Evolutionary conservation across 352 stramenopile genomes (phyloP), one percentile per base, ranked within the genome.

Genomic region (Aphanomyces astaci): DNA sequence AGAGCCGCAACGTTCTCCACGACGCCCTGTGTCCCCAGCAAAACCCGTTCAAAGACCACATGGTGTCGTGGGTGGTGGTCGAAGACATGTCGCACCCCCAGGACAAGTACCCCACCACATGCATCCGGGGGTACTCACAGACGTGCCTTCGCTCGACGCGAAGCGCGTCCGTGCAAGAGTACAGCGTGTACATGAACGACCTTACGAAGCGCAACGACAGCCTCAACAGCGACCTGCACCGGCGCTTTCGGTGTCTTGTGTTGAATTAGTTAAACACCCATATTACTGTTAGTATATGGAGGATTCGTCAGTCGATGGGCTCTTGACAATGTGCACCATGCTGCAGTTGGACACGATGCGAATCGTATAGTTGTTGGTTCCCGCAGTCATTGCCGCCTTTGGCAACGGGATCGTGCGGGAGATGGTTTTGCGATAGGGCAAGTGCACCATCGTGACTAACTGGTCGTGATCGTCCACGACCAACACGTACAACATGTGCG

Each of bases 1-100:
- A 60, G 17, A 32, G 36, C 22, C 62, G 62, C 7, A 60, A 10
- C n/a, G 51, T 68, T 19, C 51, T 68, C n/a, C 22, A 68, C n/a
- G 62, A 68, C 27, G 51, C 30, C 22, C 25, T 59, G 9, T 59
- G 4, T 10, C 51, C 51, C 19, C 19, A 59, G 5, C 51, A 59
- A 19, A 59, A 59, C 51, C 17, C 1, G 7, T 4, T 25, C 11
- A 59, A 39, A 2, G 25, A 59, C 30, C 51, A 59, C 51, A 36
- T 59, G 22, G 13, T 59, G 11, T 59, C 51, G 4, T 59, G 51
- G 51, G 17, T 59, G 13, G 17, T 59, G 5, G 51, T 59, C 22
- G 51, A 59, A 59, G 51, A 59, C 51, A 59, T 59, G 15, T 59
- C 51, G 25, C 51, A 59, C 2, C 17, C 17, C 19, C 25, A 19